Evolutionary conservation across 352 stramenopile species (phyloP).

Genomic region (Hyaloperonospora arabidopsidis): DNA sequence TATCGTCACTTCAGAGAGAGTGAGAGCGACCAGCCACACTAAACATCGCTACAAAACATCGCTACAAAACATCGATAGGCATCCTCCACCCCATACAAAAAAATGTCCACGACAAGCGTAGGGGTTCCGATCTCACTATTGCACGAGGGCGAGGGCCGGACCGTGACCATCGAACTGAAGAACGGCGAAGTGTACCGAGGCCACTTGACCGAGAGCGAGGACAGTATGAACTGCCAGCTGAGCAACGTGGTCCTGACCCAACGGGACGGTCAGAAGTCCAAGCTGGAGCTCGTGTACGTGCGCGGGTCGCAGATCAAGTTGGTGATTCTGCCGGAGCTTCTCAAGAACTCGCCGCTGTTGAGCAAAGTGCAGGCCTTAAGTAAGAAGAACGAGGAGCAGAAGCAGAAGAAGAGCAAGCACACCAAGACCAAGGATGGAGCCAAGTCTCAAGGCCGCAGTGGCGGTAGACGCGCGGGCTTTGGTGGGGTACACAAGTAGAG

Average conservation of each 20-base stretch:
- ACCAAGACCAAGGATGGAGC: neutral
- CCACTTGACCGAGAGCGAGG: slow-evolving; percentile 75
- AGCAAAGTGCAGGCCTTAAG: slow-evolving; percentile 90
- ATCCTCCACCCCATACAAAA: neutral
- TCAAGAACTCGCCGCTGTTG: slow-evolving; percentile 96
- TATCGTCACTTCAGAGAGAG: no score
- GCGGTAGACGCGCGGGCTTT: slow-evolving; percentile 13
- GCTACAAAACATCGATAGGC: no score
- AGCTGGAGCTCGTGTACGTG: slow-evolving; percentile 90
- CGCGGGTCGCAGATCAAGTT: slow-evolving; percentile 95
- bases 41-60: no score
- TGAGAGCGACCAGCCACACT: no score
- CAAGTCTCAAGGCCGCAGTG: slow-evolving; percentile 22
- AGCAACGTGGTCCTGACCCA: slow-evolving; percentile 87
- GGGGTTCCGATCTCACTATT: slow-evolving; percentile 81
- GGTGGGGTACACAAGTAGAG: slow-evolving; percentile 35
- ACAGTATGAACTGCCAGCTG: slow-evolving; percentile 97
- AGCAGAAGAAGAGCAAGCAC: slow-evolving; percentile 34
- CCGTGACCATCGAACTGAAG: slow-evolving; percentile 83
- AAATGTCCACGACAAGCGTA: slow-evolving; percentile 61
- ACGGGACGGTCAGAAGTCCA: slow-evolving; percentile 72
- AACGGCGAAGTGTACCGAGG: slow-evolving; percentile 85
- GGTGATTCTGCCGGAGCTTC: slow-evolving; percentile 93
- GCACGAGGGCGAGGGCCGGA: slow-evolving; percentile 81
- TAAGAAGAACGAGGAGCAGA: slow-evolving; percentile 55